Conservation (phyloP, 2,329 filamentous ascomycete species). For the Fusarium algeriense region DNA sequence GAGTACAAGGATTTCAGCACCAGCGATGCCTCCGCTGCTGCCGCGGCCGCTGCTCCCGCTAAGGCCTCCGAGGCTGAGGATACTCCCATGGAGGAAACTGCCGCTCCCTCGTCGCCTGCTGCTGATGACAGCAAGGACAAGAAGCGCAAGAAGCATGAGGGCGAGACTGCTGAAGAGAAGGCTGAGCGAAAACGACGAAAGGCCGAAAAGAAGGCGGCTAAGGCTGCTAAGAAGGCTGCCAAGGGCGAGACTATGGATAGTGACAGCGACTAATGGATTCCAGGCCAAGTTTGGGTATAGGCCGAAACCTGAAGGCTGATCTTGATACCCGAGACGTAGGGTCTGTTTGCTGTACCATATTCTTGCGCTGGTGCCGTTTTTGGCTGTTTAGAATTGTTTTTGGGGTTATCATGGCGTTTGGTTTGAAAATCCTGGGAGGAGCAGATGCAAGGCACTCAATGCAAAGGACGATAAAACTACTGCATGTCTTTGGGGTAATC, state of each 20-base stretch:
- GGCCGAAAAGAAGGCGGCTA: constrained; percentile 71
- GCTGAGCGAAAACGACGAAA: constrained; percentile 71
- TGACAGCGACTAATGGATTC: constrained; percentile 61
- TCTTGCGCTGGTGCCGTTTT: constrained; percentile 39
- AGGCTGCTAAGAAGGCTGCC: constrained; percentile 67
- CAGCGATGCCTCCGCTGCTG: constrained; percentile 60
- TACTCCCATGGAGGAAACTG: constrained; percentile 52
- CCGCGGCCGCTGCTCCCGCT: constrained; percentile 57
- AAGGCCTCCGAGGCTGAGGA: constrained; percentile 55
- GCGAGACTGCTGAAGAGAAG: constrained; percentile 78
- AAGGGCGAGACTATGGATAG: constrained; percentile 65
- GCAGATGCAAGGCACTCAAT: constrained; percentile 49
- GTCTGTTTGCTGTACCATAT: constrained; percentile 48
- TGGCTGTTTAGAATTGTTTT: constrained; percentile 41
- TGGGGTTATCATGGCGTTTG: constrained; percentile 46
- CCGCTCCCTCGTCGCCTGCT: constrained; percentile 53
- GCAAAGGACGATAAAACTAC: constrained; percentile 46
- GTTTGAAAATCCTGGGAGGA: constrained; percentile 49
- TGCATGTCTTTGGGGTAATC: constrained; percentile 4
- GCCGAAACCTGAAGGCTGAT: constrained; percentile 26
- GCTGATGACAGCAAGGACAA: constrained; percentile 71
- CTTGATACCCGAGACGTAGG: constrained; percentile 41
- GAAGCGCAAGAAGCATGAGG: constrained; percentile 85
- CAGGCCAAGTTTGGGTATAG: constrained; percentile 19
- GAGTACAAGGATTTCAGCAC: constrained; percentile 92